Conservation (phyloP, 345 rosid species). For the Pistacia atlantica region DNA sequence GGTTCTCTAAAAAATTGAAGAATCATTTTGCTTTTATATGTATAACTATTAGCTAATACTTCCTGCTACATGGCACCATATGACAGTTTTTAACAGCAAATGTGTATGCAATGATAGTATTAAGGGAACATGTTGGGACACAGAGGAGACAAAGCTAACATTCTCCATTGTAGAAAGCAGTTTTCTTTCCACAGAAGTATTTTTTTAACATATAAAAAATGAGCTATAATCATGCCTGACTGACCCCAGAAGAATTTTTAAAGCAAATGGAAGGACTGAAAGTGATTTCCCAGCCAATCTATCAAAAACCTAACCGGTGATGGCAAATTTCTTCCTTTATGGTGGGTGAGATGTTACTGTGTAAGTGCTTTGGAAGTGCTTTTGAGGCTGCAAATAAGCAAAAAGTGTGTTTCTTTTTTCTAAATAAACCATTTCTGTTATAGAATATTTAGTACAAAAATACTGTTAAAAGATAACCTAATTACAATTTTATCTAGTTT, state of each 20-base stretch:
- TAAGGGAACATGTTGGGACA: neutral
- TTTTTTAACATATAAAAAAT: too few relatives aligned
- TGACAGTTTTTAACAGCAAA: neutral
- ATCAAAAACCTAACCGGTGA: neutral
- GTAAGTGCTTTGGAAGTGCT: too few relatives aligned
- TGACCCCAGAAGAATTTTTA: neutral
- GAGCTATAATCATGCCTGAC: neutral
- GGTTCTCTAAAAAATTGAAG: neutral
- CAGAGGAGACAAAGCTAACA: neutral
- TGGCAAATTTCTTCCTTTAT: too few relatives aligned
- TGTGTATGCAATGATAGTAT: neutral
- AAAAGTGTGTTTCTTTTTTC: too few relatives aligned
- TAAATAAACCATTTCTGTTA: too few relatives aligned
- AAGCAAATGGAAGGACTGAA: neutral
- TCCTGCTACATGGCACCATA: neutral
- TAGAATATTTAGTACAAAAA: too few relatives aligned
- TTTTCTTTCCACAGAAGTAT: too few relatives aligned
- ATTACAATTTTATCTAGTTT: too few relatives aligned
- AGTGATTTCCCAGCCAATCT: neutral
- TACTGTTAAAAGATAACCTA: too few relatives aligned
- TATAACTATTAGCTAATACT: neutral
- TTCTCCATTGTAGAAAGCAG: neutral
- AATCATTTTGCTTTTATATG: conserved; percentile 11
- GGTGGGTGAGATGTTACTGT: too few relatives aligned
- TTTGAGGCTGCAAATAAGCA: too few relatives aligned